Base-by-base conservation (phyloP, 495 filamentous ascomycete genomes). In the Bacidia gigantensis region DNA sequence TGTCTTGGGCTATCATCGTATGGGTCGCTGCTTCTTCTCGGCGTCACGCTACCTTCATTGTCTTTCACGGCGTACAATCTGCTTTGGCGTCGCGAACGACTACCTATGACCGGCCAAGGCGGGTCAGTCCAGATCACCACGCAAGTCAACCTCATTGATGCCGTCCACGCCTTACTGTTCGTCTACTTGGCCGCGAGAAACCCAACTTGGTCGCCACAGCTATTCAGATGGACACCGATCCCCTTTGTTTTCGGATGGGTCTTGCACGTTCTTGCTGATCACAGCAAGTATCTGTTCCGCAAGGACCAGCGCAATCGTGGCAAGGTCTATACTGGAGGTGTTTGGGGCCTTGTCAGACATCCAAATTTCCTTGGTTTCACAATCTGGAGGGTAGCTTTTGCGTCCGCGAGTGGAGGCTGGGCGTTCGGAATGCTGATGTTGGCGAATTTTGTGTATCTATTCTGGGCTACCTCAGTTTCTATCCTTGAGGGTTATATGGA, bases 311-410 rank as follows among this genome's bases (percentile, higher is more conserved):
- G 22, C 25, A 50, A 50, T 29, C 26, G 26, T 18, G 47, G 29
- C 14, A 50, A 50, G 35, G 47, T 50, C 25, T 39, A 39, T 20
- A 50, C 47, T 1, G 11, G 48, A 18, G 48, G 48, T 12, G 48
- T 50, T 22, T 41, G 29, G 29, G 48, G 48, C 17, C 5, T 50
- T 14, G 48, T 50, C 48, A 26, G 48, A 40, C 48, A 50, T 23
- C 48, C 48, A 26, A 50, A 50, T 14, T 50, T 40, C 21, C 48
- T 50, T 14, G 48, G 47, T 2, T 50, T 41, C n/a, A 40, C 48
- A 11, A 50, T 50, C 38, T 50, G 48, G 48, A 40, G 48, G 5
- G 39, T 32, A 50, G 48, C 48, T 10, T 50, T 50, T 40, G 48
- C 48, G 26, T 35, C 25, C 14, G 48, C 48, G n/a, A 32, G 25